These are phyloP conservation scores for Rhizopogon sp. DNA, from an alignment of 768 basidiomycete genomes.

Conservation along the genomic window DNA sequence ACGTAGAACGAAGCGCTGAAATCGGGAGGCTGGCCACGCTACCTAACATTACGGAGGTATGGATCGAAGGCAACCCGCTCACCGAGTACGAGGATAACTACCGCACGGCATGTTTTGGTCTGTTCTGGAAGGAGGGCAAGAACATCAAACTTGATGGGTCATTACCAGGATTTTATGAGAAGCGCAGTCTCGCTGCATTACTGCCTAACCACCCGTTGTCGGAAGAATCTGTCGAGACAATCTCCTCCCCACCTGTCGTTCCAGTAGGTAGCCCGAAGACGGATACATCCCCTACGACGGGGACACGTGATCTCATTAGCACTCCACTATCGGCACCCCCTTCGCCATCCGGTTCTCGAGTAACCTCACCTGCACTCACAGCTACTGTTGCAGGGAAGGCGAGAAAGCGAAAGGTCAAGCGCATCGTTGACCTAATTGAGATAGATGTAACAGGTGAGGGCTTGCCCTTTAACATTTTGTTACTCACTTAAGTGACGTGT, in stretches of 20 bases:
- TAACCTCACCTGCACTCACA: slow-evolving; percentile 42
- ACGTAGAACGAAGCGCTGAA: slow-evolving; percentile 79
- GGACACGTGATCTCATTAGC: slow-evolving; percentile 15
- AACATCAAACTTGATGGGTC: slow-evolving; percentile 71
- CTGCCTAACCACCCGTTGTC: slow-evolving; percentile 50
- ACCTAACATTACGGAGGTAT: slow-evolving; percentile 76
- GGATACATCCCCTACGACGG: slow-evolving; percentile 8
- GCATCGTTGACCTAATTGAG: slow-evolving; percentile 71
- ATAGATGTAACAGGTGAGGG: slow-evolving; percentile 33
- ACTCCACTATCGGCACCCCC: slow-evolving; percentile 24
- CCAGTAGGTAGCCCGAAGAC: slow-evolving; percentile 40
- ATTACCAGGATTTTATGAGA: slow-evolving; percentile 67
- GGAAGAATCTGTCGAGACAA: slow-evolving; percentile 40
- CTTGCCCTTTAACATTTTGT: slow-evolving; percentile 22
- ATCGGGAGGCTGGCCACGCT: slow-evolving; percentile 77
- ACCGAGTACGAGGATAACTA: slow-evolving; percentile 64
- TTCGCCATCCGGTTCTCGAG: slow-evolving; percentile 34
- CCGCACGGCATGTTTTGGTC: slow-evolving; percentile 74
- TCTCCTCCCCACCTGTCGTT: slow-evolving; percentile 57
- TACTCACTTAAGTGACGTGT: slow-evolving; percentile 26
- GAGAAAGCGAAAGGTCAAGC: slow-evolving; percentile 59
- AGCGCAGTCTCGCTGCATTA: slow-evolving; percentile 45
- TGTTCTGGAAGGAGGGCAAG: slow-evolving; percentile 84
- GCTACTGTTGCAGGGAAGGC: slow-evolving; percentile 35
- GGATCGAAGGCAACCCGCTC: slow-evolving; percentile 83